Evolutionary conservation across 139 green algal genomes (phyloP).

Genomic region (Chlorella sorokiniana): DNA sequence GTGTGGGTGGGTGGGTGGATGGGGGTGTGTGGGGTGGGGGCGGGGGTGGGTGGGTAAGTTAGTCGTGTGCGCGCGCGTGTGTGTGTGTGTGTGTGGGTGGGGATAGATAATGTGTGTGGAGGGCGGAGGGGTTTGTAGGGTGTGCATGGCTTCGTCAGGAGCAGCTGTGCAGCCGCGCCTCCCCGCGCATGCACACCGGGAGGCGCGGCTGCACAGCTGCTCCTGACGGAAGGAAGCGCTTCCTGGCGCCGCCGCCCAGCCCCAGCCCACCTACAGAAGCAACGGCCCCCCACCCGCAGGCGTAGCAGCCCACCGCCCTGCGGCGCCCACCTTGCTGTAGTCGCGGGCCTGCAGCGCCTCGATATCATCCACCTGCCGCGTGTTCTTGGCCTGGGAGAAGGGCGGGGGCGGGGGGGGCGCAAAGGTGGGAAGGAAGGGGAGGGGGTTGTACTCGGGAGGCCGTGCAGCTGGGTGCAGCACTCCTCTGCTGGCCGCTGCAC

Average conservation of each 20-base stretch:
- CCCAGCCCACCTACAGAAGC: neutral
- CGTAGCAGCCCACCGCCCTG: neutral
- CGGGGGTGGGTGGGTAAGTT: neutral
- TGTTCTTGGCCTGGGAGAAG: slow-evolving; percentile 49
- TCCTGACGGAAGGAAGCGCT: no score
- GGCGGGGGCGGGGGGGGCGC: neutral
- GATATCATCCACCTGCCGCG: slow-evolving; percentile 68
- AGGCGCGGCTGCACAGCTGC: no score
- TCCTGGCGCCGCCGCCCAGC: neutral
- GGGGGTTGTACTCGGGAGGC: no score
- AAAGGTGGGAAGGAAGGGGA: neutral
- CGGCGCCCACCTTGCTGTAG: slow-evolving; percentile 71
- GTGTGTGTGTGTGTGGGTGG: neutral
- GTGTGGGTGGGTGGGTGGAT: neutral
- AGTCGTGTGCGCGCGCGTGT: neutral
- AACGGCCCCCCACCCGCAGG: neutral
- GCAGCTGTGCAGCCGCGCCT: no score
- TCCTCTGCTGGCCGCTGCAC: no score
- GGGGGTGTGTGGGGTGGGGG: neutral
- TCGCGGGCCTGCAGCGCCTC: slow-evolving; percentile 85
- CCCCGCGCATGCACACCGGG: no score
- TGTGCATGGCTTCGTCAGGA: no score
- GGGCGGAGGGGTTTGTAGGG: no score
- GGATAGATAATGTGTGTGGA: neutral
- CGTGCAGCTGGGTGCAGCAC: no score